phyloP scores from a whole-genome alignment of 1,139 yeast species.

The Taphrina pruni region DNA sequence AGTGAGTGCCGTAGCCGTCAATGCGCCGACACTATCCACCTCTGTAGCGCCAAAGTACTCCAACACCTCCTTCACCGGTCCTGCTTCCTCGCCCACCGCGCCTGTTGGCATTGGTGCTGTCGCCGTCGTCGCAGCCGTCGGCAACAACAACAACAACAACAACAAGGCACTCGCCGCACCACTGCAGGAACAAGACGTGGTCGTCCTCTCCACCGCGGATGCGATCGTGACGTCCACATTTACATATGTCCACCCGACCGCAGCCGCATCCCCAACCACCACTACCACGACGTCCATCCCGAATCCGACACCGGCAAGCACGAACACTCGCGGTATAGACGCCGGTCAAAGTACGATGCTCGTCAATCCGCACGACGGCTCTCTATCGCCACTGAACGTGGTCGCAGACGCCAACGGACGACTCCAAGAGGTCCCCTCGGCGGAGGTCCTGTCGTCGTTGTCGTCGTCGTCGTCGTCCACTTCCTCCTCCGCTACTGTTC shows the following conservation, averaged over 20 bases:
- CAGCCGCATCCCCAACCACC: not conserved
- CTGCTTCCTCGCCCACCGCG: not conserved
- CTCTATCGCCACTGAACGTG: not conserved
- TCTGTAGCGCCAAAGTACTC: not conserved
- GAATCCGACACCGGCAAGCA: constrained; percentile 2
- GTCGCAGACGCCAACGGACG: not conserved
- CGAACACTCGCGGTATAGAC: not conserved
- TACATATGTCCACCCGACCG: constrained; percentile 10
- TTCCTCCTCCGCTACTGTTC: not conserved
- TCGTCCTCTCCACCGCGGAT: not conserved
- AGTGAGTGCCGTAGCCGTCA: not conserved
- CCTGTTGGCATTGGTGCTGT: no score
- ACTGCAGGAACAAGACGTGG: constrained; percentile 15
- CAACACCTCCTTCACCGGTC: constrained; percentile 3
- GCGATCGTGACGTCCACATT: not conserved
- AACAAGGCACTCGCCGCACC: not conserved
- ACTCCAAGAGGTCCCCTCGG: not conserved
- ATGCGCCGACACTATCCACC: not conserved
- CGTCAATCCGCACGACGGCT: constrained; percentile 15
- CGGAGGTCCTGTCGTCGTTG: no score
- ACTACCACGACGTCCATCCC: not conserved
- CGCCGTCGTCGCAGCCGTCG: not conserved
- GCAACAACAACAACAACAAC: no score
- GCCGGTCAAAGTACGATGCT: not conserved
- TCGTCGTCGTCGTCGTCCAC: not conserved